Conservation (phyloP, 176 grass and related monocot species). For the Avena atlantica region DNA sequence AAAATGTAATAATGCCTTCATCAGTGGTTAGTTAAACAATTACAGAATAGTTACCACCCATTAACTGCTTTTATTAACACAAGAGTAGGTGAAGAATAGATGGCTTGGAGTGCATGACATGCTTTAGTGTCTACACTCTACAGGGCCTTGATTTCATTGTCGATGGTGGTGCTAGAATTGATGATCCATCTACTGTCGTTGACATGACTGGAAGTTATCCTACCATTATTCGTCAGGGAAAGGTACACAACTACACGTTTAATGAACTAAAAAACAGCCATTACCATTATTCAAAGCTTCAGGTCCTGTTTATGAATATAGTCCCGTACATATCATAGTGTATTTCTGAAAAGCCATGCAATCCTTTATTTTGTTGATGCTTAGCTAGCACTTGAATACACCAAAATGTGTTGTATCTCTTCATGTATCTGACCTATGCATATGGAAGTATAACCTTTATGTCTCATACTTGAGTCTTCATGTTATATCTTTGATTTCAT, state of each 20-base stretch:
- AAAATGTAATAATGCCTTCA: neutral
- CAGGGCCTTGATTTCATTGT: constrained; percentile 98
- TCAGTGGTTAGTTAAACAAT: constrained; percentile 7
- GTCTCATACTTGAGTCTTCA: neutral
- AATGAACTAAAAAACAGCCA: neutral
- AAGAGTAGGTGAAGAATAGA: neutral
- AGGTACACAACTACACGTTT: constrained; percentile 48
- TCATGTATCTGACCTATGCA: neutral
- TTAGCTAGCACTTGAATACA: constrained; percentile 16
- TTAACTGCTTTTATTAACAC: constrained; percentile 25
- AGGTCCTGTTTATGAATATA: constrained; percentile 13
- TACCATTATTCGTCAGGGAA: constrained; percentile 85
- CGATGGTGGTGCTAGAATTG: constrained; percentile 79
- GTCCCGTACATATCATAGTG: neutral
- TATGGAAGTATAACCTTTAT: constrained; percentile 4
- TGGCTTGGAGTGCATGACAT: constrained; percentile 18
- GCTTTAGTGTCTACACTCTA: constrained; percentile 26
- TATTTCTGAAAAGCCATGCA: neutral
- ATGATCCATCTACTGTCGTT: constrained; percentile 94
- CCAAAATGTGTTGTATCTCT: neutral
- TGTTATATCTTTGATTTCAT: neutral
- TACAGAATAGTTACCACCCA: neutral
- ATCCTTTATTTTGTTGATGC: neutral
- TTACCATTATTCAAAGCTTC: constrained; percentile 7
- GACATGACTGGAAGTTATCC: constrained; percentile 81